phyloP scores from a whole-genome alignment of 768 basidiomycete genomes.

The Mycena haematopus region DNA sequence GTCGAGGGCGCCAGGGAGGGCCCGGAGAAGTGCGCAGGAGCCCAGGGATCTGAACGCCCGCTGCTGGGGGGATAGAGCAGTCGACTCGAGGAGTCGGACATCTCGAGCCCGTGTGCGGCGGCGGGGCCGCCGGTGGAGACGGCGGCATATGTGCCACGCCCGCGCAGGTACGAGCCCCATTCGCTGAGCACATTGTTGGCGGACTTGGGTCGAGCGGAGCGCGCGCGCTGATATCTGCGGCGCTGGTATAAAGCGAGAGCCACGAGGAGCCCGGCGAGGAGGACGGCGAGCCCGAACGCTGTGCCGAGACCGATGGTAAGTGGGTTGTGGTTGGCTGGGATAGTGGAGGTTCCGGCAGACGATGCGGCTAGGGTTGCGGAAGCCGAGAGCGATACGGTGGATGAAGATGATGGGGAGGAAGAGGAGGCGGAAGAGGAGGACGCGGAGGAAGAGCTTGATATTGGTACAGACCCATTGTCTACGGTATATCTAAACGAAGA shows the following conservation, averaged over 20 bases:
- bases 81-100: slow-evolving; percentile 7
- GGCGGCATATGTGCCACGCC: slow-evolving; percentile 12
- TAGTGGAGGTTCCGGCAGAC: slow-evolving; percentile 1
- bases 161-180: slow-evolving; percentile 15
- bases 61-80: neutral
- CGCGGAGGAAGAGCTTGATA: neutral
- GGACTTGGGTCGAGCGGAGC: neutral
- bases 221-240: slow-evolving; percentile 2
- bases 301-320: slow-evolving; percentile 18
- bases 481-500: slow-evolving; percentile 8
- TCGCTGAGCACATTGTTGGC: neutral
- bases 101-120: neutral
- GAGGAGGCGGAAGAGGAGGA: neutral
- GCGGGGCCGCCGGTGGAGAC: neutral
- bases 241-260: slow-evolving; percentile 12
- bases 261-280: neutral
- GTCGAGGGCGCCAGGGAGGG: neutral
- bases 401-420: slow-evolving; percentile 1
- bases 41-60: slow-evolving; percentile 12
- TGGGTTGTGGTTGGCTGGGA: neutral
- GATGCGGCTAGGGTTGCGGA: slow-evolving; percentile 10
- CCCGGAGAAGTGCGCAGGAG: neutral
- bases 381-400: neutral
- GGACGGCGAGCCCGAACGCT: neutral
- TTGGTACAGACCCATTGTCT: slow-evolving; percentile 1